Percentiles rank a stretch among this genome's conserved stretches.
These are phyloP conservation scores for Brassica hybrid DNA, from an alignment of 441 rosid genomes.

Conservation along the genomic window DNA sequence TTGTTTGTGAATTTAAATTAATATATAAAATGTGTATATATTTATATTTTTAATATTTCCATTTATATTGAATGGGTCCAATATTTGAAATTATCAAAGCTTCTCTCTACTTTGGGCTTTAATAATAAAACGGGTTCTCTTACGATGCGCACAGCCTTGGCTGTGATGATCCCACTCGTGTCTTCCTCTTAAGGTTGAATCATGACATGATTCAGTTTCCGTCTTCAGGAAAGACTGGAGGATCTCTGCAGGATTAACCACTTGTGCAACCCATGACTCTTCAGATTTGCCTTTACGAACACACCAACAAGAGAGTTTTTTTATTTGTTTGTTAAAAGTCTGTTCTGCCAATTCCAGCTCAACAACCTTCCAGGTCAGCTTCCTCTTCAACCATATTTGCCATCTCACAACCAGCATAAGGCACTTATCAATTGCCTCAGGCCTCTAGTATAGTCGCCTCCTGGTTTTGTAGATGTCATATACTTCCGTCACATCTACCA, in stretches of 20 bases:
- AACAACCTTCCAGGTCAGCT: too few relatives aligned
- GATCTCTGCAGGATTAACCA: conserved; percentile 65
- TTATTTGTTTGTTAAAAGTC: not conserved
- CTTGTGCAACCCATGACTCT: conserved; percentile 70
- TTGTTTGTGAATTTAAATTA: too few relatives aligned
- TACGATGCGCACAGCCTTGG: conserved; percentile 81
- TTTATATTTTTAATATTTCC: too few relatives aligned
- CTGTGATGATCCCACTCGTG: conserved; percentile 93
- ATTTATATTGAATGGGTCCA: too few relatives aligned
- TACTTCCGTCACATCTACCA: too few relatives aligned
- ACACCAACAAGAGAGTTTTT: conserved; percentile 14
- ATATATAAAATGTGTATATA: too few relatives aligned
- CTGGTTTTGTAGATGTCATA: too few relatives aligned
- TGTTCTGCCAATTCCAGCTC: not conserved
- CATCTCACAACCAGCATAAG: too few relatives aligned
- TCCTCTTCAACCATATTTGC: too few relatives aligned
- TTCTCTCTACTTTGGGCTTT: conserved; percentile 47
- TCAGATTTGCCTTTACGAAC: conserved; percentile 58
- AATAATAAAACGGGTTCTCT: conserved; percentile 55
- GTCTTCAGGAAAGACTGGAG: conserved; percentile 51
- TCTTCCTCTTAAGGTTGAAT: conserved; percentile 59
- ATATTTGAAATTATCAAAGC: not conserved
- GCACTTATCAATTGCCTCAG: too few relatives aligned
- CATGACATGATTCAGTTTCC: conserved; percentile 29
- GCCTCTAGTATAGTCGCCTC: too few relatives aligned